A percentile compares a stretch with the other conserved stretches of the same genome.
phyloP scores from a whole-genome alignment of 495 filamentous ascomycete species.

The Podospora appendiculata region DNA sequence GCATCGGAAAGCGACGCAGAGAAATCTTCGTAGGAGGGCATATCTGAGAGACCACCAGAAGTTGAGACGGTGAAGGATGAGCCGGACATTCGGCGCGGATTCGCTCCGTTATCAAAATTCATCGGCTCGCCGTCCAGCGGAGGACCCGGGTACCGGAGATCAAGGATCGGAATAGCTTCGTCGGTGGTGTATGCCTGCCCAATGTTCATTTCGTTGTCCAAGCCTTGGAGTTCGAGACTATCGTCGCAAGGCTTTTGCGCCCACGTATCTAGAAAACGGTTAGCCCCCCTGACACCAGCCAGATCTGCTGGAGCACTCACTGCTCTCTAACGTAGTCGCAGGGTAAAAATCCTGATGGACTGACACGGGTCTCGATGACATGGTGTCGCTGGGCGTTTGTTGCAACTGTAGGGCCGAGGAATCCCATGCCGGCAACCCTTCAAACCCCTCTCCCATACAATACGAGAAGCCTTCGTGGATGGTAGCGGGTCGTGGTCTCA shows the following conservation, averaged over 20 bases:
- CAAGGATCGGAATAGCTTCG: conserved; percentile 47
- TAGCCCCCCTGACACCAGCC: conserved; percentile 16
- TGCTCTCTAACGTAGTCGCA: conserved; percentile 37
- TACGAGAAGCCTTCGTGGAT: conserved; percentile 54
- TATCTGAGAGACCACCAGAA: conserved; percentile 48
- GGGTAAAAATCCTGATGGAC: conserved; percentile 49
- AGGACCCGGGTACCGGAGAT: conserved; percentile 35
- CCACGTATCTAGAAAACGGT: conserved; percentile 37
- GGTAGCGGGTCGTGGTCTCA: conserved; percentile 44
- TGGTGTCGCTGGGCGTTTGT: conserved; percentile 37
- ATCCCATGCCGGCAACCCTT: conserved; percentile 46
- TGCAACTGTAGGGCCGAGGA: conserved; percentile 43
- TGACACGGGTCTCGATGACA: conserved; percentile 41
- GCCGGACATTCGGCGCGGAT: conserved; percentile 48
- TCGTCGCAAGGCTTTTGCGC: conserved; percentile 43
- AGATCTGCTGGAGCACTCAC: conserved; percentile 29
- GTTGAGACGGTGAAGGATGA: conserved; percentile 53
- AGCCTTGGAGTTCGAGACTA: conserved; percentile 33
- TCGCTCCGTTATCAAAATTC: conserved; percentile 30
- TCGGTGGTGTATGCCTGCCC: conserved; percentile 49
- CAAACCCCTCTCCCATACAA: conserved; percentile 44
- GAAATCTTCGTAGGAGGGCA: conserved; percentile 53
- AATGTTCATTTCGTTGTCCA: conserved; percentile 45
- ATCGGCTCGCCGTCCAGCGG: conserved; percentile 33
- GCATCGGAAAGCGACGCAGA: conserved; percentile 48